phyloP scores from a whole-genome alignment of 345 rosid species.

The Sapria himalayana region DNA sequence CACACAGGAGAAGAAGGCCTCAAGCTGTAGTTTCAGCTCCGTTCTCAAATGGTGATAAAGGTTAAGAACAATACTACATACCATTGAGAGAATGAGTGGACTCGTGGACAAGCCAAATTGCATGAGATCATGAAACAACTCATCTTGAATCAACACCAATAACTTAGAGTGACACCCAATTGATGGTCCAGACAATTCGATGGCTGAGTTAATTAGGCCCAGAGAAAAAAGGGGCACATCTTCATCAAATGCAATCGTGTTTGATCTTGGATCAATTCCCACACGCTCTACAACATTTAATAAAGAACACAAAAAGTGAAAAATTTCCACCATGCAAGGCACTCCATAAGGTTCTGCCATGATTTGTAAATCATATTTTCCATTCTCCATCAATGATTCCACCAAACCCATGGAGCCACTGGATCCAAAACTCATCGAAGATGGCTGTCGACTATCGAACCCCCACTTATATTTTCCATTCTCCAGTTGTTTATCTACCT shows the following conservation, averaged over 20 bases:
- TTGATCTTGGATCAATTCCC: slow-evolving; percentile 59
- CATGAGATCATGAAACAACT: slow-evolving; percentile 79
- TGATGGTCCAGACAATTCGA: slow-evolving; percentile 78
- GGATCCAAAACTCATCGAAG: slow-evolving; percentile 34
- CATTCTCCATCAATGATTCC: slow-evolving; percentile 34
- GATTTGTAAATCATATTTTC: slow-evolving; percentile 52
- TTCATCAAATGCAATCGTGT: slow-evolving; percentile 75
- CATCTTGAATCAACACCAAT: slow-evolving; percentile 82
- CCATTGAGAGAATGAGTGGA: slow-evolving; percentile 93
- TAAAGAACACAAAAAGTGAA: slow-evolving; percentile 72
- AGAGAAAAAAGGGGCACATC: slow-evolving; percentile 92
- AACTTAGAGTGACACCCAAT: slow-evolving; percentile 62
- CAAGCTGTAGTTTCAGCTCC: slow-evolving; percentile 85
- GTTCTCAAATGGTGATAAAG: slow-evolving; percentile 68
- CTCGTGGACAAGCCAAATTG: slow-evolving; percentile 91
- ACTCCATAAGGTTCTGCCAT: slow-evolving; percentile 90
- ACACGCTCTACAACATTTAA: slow-evolving; percentile 57
- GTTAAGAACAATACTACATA: slow-evolving; percentile 81
- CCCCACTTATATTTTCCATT: slow-evolving; percentile 55
- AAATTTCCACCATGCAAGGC: slow-evolving; percentile 95
- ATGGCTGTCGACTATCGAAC: slow-evolving; percentile 35
- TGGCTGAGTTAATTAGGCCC: slow-evolving; percentile 85
- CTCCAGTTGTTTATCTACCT: slow-evolving; percentile 46
- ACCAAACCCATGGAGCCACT: slow-evolving; percentile 26
- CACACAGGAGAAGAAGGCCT: slow-evolving; percentile 97